Conservation (phyloP, 345 rosid species). For the Melaleuca quinquenervia region DNA sequence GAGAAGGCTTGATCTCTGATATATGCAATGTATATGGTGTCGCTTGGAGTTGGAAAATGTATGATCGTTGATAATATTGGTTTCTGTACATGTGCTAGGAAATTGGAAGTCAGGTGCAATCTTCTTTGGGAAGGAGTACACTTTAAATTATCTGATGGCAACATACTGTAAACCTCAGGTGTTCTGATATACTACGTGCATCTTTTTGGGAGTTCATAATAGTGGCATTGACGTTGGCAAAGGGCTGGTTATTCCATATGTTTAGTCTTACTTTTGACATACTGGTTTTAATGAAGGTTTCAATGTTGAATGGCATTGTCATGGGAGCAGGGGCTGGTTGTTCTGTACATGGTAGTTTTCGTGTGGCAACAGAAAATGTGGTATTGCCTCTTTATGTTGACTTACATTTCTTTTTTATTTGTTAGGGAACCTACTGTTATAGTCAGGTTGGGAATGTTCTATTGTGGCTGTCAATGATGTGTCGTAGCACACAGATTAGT, state of each 20-base stretch:
- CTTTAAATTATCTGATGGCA: conserved; percentile 58
- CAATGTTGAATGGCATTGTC: conserved; percentile 69
- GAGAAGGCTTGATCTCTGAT: not conserved
- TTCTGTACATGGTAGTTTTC: conserved; percentile 69
- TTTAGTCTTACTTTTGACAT: not conserved
- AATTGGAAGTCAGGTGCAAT: conserved; percentile 45
- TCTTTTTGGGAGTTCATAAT: not conserved
- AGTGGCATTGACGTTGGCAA: not conserved
- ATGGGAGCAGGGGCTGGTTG: conserved; percentile 89
- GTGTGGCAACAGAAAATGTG: conserved; percentile 71
- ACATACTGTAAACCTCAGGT: conserved; percentile 71
- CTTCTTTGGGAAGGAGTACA: conserved; percentile 34
- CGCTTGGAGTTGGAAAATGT: not conserved
- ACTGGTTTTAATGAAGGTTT: conserved; percentile 36
- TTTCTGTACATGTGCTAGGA: conserved; percentile 11
- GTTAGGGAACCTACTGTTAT: not conserved
- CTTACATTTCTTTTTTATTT: not conserved
- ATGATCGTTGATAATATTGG: not conserved
- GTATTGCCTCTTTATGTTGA: conserved; percentile 12
- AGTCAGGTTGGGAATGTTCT: not conserved
- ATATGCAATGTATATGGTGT: not conserved
- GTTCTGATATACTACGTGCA: not conserved
- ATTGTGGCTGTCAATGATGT: not conserved
- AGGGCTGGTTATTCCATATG: not conserved
- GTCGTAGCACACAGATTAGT: not conserved